Evolutionary conservation across 2,329 filamentous ascomycete species (phyloP), one percentile per base, ranked within the genome.

Genomic region (Stemphylium beticola): DNA sequence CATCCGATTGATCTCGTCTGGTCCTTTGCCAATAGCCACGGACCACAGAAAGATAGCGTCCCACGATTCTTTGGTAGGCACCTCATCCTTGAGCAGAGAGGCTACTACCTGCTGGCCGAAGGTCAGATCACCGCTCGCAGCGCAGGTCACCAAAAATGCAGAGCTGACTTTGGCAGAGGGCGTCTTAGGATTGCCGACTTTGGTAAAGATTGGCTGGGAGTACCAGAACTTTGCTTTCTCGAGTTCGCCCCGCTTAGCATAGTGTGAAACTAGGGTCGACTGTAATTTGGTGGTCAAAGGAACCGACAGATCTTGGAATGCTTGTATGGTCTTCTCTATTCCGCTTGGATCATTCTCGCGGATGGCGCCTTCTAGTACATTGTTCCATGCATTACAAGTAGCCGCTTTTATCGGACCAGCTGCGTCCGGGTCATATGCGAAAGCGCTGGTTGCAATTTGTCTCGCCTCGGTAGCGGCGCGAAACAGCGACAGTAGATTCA

Each of bases 21-120:
- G 84, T 1, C 86, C 85, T 68, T 88, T 90, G 17, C 87, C 89
- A 49, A 86, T 84, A 7, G 88, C 82, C 11, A 90, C 87, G 26
- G 91, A 88, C 86, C 89, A 93, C 47, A 91, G 85, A 38, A 95
- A 83, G 11, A 91, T 79, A 11, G 87, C 82, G 67, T 95, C 88
- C 86, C 90, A 92, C 18, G 83, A 82, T 29, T 80, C 74, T 58
- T 88, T 86, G 33, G 61, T 56, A 0, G 64, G 69, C 38, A 61
- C 63, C 1, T 53, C 46, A 20, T 53, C 55, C 45, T 69, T 69
- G 2, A 76, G 63, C 38, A 82, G 58, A 11, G 73, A 74, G 15
- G 68, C 61, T 11, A 75, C 64, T 1, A 73, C 54, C 84, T 81
- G 49, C 84, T 79, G 47, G 10, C 73, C 72, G 46, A 67, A 74